Evolutionary conservation across 2,329 filamentous ascomycete genomes (phyloP), one percentile per base, ranked within the genome.

Genomic region (Ceratocystis ficicola): DNA sequence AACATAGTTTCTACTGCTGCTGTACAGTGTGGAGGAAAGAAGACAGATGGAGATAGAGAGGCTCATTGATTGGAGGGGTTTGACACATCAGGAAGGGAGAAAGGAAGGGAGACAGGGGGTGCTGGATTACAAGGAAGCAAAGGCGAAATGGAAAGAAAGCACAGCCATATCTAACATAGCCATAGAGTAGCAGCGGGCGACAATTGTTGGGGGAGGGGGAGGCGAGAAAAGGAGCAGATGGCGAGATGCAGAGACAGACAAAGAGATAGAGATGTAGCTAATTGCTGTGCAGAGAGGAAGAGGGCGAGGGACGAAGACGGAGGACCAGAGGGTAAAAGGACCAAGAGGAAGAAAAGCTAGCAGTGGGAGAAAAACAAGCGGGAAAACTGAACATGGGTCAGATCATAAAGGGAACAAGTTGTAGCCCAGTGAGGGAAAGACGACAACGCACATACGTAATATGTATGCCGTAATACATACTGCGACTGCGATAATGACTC

Each of bases 381-480:
- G 32, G 30, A 64, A 64, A 64, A 15, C 22, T 46, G 52, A 57
- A 28, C 25, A 57, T 57, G 52, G 52, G 32, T 36, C 36, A 22
- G 32, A 44, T 46, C 59, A 62, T 20, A 44, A 17, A 62, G 32
- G 20, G 32, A 32, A 62, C 22, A 62, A 2, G 17, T 32, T 28
- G 12, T 32, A 62, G 32, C 15, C 36, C 30, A 12, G 59, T 4
- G 59, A 17, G 30, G 30, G 59, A 25, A 28, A 5, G 2, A 6
- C n/a, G 41, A 46, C 41, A 32, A 25, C 32, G 32, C 59, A 62
- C 57, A 59, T 32, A 59, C 52, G 52, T 59, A 59, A 59, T 32
- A n/a, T 32, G 28, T 2, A 59, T 59, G 52, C 28, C 52, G 52
- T 59, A 59, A 59, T 59, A 30, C 52, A 20, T 30, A 28, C 28